Evolutionary conservation across 257 asterid species (phyloP).

Genomic region (Penstemon davidsonii): DNA sequence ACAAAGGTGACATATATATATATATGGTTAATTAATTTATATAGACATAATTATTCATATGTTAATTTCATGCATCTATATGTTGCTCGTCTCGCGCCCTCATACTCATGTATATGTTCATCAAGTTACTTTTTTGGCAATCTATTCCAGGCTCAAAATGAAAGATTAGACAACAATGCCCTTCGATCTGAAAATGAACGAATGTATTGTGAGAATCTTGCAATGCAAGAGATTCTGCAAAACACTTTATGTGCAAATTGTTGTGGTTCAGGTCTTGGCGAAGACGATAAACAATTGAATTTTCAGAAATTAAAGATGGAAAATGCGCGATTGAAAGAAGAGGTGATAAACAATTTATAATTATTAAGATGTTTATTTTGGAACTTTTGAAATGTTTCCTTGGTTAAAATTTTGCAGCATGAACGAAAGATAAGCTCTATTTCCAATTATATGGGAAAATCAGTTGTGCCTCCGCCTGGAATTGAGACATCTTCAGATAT

Average conservation of each 20-base stretch:
- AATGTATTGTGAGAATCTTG: constrained; percentile 41
- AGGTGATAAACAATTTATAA: constrained; percentile 24
- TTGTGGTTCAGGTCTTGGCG: constrained; percentile 26
- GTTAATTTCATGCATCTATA: not conserved
- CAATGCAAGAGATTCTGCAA: constrained; percentile 38
- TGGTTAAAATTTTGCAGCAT: constrained; percentile 27
- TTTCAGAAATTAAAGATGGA: constrained; percentile 34
- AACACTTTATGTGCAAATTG: constrained; percentile 36
- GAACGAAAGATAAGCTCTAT: constrained; percentile 15
- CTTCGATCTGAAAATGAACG: constrained; percentile 48
- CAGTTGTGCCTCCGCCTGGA: constrained; percentile 22
- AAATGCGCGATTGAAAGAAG: constrained; percentile 40
- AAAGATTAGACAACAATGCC: constrained; percentile 39
- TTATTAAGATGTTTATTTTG: not conserved
- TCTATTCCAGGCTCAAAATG: constrained; percentile 37
- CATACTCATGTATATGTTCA: not conserved
- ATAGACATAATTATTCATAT: not conserved
- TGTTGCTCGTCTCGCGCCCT: not conserved
- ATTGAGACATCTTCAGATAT: constrained; percentile 23
- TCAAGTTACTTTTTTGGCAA: not conserved
- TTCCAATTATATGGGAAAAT: constrained; percentile 35
- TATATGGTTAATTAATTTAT: not conserved
- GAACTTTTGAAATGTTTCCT: not conserved
- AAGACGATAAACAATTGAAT: constrained; percentile 29
- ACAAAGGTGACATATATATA: constrained; percentile 36